These are phyloP conservation scores for Kodamaea kakaduensis DNA, from an alignment of 805 yeast genomes.

Conservation along the genomic window DNA sequence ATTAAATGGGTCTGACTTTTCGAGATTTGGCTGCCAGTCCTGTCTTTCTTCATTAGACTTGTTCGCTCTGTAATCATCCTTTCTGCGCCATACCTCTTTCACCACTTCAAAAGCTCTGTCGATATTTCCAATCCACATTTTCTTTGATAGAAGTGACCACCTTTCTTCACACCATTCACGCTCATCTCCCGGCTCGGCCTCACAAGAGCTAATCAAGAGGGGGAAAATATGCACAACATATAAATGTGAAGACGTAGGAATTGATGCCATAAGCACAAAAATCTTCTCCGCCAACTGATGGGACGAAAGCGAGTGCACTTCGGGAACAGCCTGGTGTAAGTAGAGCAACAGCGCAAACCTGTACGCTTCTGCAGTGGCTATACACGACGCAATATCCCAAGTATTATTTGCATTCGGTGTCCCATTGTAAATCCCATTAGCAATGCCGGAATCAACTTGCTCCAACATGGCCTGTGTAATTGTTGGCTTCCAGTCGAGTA, in stretches of 20 bases:
- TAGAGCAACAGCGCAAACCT: constrained; percentile 55
- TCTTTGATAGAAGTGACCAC: constrained; percentile 51
- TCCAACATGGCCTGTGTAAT: constrained; percentile 30
- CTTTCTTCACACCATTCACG: constrained; percentile 57
- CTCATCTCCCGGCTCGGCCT: constrained; percentile 55
- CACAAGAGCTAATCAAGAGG: constrained; percentile 61
- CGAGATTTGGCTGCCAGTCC: constrained; percentile 1
- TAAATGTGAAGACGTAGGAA: constrained; percentile 56
- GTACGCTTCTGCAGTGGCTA: constrained; percentile 70
- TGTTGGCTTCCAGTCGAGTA: constrained; percentile 56
- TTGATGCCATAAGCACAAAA: constrained; percentile 55
- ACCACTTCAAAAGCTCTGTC: constrained; percentile 66
- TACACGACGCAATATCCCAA: constrained; percentile 56
- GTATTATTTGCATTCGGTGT: constrained; percentile 12
- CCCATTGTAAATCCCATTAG: constrained; percentile 14
- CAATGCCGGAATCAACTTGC: constrained; percentile 28
- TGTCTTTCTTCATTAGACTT: constrained; percentile 18
- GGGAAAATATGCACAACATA: constrained; percentile 63
- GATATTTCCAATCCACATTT: constrained; percentile 63
- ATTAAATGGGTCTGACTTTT: constrained; percentile 13
- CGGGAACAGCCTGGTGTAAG: constrained; percentile 69
- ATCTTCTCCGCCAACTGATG: constrained; percentile 58
- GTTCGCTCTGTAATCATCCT: constrained; percentile 39
- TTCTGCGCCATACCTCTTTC: constrained; percentile 67
- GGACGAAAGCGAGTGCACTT: constrained; percentile 52